These are phyloP conservation scores for Trichophyton benhamiae DNA, from an alignment of 2,329 filamentous ascomycete genomes.

Conservation along the genomic window DNA sequence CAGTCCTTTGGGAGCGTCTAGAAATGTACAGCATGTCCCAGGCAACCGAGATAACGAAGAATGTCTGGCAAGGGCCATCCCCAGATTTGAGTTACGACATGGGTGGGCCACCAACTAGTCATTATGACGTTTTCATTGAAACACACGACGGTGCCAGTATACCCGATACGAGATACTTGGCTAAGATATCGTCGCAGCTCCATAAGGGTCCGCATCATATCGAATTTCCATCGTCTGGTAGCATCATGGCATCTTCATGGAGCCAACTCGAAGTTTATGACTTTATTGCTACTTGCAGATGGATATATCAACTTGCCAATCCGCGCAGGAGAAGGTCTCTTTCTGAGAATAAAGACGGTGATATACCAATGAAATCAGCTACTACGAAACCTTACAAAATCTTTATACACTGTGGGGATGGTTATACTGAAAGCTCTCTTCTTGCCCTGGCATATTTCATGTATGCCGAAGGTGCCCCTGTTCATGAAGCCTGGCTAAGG, in stretches of 20 bases:
- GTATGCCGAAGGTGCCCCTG: constrained; percentile 69
- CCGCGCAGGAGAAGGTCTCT: constrained; percentile 32
- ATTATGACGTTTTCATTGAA: constrained; percentile 75
- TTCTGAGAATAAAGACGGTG: constrained; percentile 40
- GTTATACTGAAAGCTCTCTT: constrained; percentile 89
- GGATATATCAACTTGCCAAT: constrained; percentile 76
- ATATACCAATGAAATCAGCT: constrained; percentile 40
- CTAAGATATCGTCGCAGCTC: constrained; percentile 47
- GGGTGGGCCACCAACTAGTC: constrained; percentile 38
- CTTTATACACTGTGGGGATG: constrained; percentile 85
- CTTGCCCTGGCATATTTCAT: constrained; percentile 85
- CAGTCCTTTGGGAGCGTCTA: constrained; percentile 65
- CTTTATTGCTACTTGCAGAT: constrained; percentile 74
- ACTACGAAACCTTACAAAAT: constrained; percentile 49
- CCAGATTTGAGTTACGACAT: constrained; percentile 39
- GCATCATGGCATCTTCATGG: constrained; percentile 72
- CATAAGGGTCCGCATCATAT: constrained; percentile 45
- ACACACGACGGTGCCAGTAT: constrained; percentile 74
- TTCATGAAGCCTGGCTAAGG: constrained; percentile 76
- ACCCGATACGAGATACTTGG: constrained; percentile 54
- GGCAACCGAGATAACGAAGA: constrained; percentile 74
- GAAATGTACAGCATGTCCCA: constrained; percentile 94
- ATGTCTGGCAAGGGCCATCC: constrained; percentile 83
- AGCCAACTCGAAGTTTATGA: constrained; percentile 72
- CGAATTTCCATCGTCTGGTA: constrained; percentile 91